phyloP scores from a whole-genome alignment of 495 filamentous ascomycete genomes.

The Aspergillus funiculosus region DNA sequence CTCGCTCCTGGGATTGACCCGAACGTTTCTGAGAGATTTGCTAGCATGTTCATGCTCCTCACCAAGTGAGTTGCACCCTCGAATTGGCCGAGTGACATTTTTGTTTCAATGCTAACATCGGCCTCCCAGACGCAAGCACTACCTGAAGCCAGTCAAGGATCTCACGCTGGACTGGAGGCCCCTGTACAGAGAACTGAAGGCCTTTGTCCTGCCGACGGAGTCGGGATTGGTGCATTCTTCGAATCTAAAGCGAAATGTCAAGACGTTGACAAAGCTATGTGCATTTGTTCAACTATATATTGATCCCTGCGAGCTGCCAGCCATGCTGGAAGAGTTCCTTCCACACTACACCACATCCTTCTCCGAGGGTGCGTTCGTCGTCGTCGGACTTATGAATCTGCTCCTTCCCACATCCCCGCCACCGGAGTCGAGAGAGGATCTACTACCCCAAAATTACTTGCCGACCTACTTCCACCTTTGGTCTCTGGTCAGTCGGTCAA shows the following conservation, averaged over 20 bases:
- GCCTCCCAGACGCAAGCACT: slow-evolving; percentile 85
- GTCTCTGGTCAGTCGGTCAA: slow-evolving; percentile 88
- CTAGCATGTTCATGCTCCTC: slow-evolving; percentile 91
- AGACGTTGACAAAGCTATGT: slow-evolving; percentile 79
- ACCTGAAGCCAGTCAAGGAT: slow-evolving; percentile 82
- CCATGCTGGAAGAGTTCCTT: slow-evolving; percentile 88
- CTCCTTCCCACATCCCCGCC: slow-evolving; percentile 81
- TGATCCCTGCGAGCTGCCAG: slow-evolving; percentile 76
- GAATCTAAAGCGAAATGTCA: slow-evolving; percentile 60
- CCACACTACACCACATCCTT: slow-evolving; percentile 96
- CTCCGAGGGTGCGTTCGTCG: slow-evolving; percentile 81
- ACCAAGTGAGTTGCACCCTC: slow-evolving; percentile 62
- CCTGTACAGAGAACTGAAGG: slow-evolving; percentile 85
- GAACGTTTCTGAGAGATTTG: slow-evolving; percentile 78
- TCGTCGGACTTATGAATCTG: slow-evolving; percentile 76
- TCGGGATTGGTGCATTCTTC: slow-evolving; percentile 58
- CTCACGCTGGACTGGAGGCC: slow-evolving; percentile 88
- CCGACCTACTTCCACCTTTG: slow-evolving; percentile 94
- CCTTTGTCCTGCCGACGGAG: slow-evolving; percentile 79
- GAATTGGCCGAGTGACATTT: background rate
- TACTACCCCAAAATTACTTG: slow-evolving; percentile 77
- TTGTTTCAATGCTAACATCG: slow-evolving; percentile 24
- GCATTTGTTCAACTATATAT: slow-evolving; percentile 88
- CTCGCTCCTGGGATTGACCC: slow-evolving; percentile 86
- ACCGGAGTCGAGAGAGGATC: slow-evolving; percentile 59